Percentiles rank a stretch among this genome's conserved stretches.
These are phyloP conservation scores for Millerozyma acaciae DNA, from an alignment of 805 yeast genomes.

Conservation along the genomic window DNA sequence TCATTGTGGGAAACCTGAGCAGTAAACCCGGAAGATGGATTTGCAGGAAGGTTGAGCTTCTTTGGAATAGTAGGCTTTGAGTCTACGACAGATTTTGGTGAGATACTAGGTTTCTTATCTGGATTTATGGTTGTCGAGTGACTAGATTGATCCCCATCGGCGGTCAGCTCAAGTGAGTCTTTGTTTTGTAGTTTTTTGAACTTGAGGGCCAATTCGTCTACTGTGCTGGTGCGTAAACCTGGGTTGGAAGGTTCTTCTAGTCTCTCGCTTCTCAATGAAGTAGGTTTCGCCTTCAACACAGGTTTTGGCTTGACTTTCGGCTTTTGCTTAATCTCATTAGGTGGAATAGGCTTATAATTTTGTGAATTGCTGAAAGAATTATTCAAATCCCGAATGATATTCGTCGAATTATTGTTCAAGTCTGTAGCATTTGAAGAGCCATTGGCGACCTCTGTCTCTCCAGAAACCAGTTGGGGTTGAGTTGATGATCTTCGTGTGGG, in stretches of 20 bases:
- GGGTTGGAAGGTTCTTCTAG: too few relatives aligned
- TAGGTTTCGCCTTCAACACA: constrained; percentile 7
- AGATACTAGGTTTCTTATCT: constrained; percentile 8
- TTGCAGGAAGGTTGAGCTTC: not conserved
- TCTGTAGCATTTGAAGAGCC: too few relatives aligned
- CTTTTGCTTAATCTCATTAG: constrained; percentile 6
- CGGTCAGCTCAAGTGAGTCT: too few relatives aligned
- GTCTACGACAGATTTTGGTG: constrained; percentile 3
- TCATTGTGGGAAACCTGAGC: too few relatives aligned
- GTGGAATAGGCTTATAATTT: constrained; percentile 6
- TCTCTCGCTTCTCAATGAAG: too few relatives aligned
- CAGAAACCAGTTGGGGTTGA: too few relatives aligned
- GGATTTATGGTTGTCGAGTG: constrained; percentile 6
- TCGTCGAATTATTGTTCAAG: too few relatives aligned
- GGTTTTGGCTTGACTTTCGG: constrained; percentile 13
- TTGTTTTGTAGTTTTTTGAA: too few relatives aligned
- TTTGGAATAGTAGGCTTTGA: not conserved
- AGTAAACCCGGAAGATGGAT: too few relatives aligned
- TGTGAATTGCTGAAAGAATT: not conserved
- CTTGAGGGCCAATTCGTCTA: too few relatives aligned
- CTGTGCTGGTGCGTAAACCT: too few relatives aligned
- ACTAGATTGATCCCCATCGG: constrained; percentile 5
- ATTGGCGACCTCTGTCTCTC: too few relatives aligned
- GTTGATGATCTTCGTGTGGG: not conserved
- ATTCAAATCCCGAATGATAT: not conserved